Base-by-base conservation (phyloP, 768 basidiomycete species). In the Boletus vinaceobasis region DNA sequence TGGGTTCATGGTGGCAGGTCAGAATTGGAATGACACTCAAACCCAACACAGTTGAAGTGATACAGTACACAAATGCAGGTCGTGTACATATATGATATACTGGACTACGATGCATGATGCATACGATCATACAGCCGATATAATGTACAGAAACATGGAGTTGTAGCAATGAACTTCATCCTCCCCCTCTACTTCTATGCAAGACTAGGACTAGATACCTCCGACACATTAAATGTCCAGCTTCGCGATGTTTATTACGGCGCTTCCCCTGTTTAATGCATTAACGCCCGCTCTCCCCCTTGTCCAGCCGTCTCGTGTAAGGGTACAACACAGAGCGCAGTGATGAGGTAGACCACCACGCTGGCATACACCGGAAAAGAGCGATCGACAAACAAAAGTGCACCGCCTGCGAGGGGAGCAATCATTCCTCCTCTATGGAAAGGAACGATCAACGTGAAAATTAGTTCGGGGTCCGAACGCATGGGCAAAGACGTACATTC, bases 301-400 rank as follows among this genome's bases (percentile, higher is more conserved):
- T 76, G 76, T 8, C 79, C 79, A 11, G 70, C 77, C 9, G 69
- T 72, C 59, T 86, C 87, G 29, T 70, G 74, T 57, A 91, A 65
- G 29, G 86, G 58, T 19, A 90, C 65, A 10, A 90, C 82, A 61
- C 80, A 88, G 9, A 78, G 54, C 5, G 83, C 86, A 29, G 87
- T 84, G 52, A 86, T 55, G 36, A 79, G 60, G 66, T 92, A 90
- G 32, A 86, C 76, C 4, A 73, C 78, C 48, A 85, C 82, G 68
- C 89, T 88, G 39, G 81, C 78, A 59, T 90, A 91, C 26, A 93
- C 88, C 1, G 91, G 91, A 49, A 91, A 75, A 1, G 87, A 79
- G 8, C 79, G 75, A 64, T 85, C 74, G 43, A 92, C 73, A 67
- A 81, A 79, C 35, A 94, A 77, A 5, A 94, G 79, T 21, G 74